Evolutionary conservation across 805 yeast species (phyloP).

Genomic region (Wickerhamiella lipophila): DNA sequence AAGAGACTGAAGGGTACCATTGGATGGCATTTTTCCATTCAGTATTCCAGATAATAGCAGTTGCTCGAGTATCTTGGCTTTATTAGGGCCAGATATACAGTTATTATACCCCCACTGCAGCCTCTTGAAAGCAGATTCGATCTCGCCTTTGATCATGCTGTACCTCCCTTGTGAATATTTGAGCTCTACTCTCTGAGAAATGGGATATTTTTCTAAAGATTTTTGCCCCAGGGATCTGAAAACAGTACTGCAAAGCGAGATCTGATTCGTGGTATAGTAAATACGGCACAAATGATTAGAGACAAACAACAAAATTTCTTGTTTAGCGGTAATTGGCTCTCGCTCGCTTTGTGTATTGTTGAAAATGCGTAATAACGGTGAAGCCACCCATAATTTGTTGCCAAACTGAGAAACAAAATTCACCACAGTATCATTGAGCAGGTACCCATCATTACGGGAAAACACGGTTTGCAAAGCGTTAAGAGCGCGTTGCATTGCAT

Average conservation of each 20-base stretch:
- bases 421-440: conserved; percentile 17
- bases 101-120: conserved; percentile 41
- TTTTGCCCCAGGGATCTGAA: conserved; percentile 61
- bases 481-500: conserved; percentile 37
- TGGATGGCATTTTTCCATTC: conserved; percentile 40
- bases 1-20: conserved; percentile 18
- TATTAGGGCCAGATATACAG: conserved; percentile 30
- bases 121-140: conserved; percentile 27
- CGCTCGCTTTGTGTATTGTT: conserved; percentile 45
- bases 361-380: conserved; percentile 44
- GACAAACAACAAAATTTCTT: conserved; percentile 38
- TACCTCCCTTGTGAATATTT: conserved; percentile 30
- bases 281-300: conserved; percentile 44
- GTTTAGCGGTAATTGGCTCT: conserved; percentile 27
- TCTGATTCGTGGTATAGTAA: conserved; percentile 35
- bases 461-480: conserved; percentile 33
- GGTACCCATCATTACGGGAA: conserved; percentile 25
- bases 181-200: conserved; percentile 23
- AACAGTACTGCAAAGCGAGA: conserved; percentile 48
- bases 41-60: conserved; percentile 42
- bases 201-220: conserved; percentile 13
- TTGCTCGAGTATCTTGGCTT: conserved; percentile 34
- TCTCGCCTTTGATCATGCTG: conserved; percentile 14
- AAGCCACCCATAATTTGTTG: conserved; percentile 35
- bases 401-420: conserved; percentile 12